Evolutionary conservation across 352 stramenopile species (phyloP).

Genomic region (Thraustochytrium sp.): DNA sequence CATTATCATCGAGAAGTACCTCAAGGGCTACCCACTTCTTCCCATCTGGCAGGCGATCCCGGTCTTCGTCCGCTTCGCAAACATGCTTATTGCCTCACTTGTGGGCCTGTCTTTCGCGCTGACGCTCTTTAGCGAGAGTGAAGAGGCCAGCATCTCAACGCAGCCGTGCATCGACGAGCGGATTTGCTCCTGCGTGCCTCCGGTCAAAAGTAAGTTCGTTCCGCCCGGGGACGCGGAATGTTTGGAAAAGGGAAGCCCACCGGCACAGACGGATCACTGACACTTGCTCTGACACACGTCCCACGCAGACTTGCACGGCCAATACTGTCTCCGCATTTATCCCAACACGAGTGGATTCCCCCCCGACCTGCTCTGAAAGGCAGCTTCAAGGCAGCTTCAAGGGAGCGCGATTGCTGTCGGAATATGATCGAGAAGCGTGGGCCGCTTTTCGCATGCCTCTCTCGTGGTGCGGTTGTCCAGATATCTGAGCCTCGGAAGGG

Average conservation of each 20-base stretch:
- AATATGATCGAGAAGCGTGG: no score
- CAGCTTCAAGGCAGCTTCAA: no score
- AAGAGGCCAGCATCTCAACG: not conserved
- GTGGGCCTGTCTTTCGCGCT: not conserved
- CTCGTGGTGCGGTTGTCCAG: no score
- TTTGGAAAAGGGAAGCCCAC: no score
- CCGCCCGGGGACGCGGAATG: no score
- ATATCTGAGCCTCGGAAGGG: no score
- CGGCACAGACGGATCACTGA: no score
- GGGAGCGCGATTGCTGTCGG: no score
- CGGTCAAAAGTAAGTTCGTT: not conserved
- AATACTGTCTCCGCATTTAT: not conserved
- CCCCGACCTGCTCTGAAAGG: no score
- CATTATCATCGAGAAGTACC: not conserved
- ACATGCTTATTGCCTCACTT: not conserved
- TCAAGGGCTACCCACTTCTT: not conserved
- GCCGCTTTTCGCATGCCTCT: no score
- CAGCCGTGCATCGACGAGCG: not conserved
- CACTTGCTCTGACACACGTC: no score
- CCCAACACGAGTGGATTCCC: not conserved
- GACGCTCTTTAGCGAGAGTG: not conserved
- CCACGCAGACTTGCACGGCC: not conserved
- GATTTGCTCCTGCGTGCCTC: conserved; percentile 2
- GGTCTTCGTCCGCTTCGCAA: not conserved
- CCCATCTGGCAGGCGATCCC: not conserved